Conservation (phyloP, 169 alveolate species). For the Plasmodium sp. region DNA sequence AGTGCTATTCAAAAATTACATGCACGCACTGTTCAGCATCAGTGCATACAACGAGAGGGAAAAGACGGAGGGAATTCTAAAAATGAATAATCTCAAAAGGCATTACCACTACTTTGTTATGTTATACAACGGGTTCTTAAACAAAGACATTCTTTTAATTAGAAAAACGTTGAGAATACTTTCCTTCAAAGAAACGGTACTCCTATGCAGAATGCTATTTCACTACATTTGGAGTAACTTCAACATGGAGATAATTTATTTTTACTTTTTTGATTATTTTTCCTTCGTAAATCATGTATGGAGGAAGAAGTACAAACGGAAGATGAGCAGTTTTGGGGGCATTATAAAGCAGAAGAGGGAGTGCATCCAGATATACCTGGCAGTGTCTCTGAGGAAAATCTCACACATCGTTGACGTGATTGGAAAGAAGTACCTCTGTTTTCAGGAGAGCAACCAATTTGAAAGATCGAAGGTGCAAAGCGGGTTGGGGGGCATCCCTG, state of each 20-base stretch:
- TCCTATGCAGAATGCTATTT: slow-evolving; percentile 37
- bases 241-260: slow-evolving; percentile 35
- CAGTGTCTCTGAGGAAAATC: background rate
- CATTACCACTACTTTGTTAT: slow-evolving; percentile 25
- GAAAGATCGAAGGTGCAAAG: background rate
- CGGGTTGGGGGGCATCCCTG: background rate
- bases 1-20: slow-evolving; percentile 24
- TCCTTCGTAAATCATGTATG: slow-evolving; percentile 45
- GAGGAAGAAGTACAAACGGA: slow-evolving; percentile 17
- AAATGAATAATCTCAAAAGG: slow-evolving; percentile 18
- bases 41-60: slow-evolving; percentile 6
- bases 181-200: slow-evolving; percentile 23
- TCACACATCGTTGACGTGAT: slow-evolving; percentile 28
- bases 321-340: background rate
- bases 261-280: slow-evolving; percentile 48
- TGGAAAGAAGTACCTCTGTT: slow-evolving; percentile 29
- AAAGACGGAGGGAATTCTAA: slow-evolving; percentile 7
- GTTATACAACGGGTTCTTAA: slow-evolving; percentile 46
- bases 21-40: slow-evolving; percentile 12
- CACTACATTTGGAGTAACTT: slow-evolving; percentile 55
- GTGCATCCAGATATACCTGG: slow-evolving; percentile 18
- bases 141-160: slow-evolving; percentile 26
- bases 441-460: background rate
- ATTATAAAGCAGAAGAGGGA: slow-evolving; percentile 16
- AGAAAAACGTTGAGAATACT: slow-evolving; percentile 23